These are phyloP conservation scores for Suillus subluteus DNA, from an alignment of 768 basidiomycete species.

Conservation along the genomic window DNA sequence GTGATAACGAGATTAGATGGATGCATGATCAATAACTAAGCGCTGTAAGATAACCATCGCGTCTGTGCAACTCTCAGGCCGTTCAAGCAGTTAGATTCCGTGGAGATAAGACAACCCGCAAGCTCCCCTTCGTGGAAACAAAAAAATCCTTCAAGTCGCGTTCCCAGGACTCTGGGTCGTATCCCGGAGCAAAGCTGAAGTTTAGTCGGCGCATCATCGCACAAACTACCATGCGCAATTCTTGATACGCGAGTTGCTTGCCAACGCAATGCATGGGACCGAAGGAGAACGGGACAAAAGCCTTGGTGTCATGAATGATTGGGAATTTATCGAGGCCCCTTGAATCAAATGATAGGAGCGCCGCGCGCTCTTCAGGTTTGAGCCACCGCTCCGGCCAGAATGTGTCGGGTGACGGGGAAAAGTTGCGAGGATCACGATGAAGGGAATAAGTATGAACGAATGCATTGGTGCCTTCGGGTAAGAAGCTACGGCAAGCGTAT, in stretches of 20 bases:
- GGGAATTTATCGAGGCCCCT: slow-evolving; percentile 29
- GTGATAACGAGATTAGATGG: slow-evolving; percentile 16
- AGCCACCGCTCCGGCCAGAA: slow-evolving; percentile 54
- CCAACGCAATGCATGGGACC: slow-evolving; percentile 51
- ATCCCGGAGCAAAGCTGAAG: slow-evolving; percentile 43
- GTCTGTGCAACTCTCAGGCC: slow-evolving; percentile 14
- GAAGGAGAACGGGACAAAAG: slow-evolving; percentile 49
- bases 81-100: slow-evolving; percentile 26
- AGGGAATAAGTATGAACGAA: slow-evolving; percentile 47
- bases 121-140: slow-evolving; percentile 37
- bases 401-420: slow-evolving; percentile 45
- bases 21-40: slow-evolving; percentile 25
- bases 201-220: slow-evolving; percentile 45
- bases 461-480: slow-evolving; percentile 48
- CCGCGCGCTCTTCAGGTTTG: slow-evolving; percentile 28
- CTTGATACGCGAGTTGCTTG: slow-evolving; percentile 45
- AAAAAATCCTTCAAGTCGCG: slow-evolving; percentile 42
- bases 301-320: slow-evolving; percentile 38
- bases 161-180: slow-evolving; percentile 37
- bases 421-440: slow-evolving; percentile 50
- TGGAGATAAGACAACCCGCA: slow-evolving; percentile 40
- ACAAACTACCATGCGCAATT: slow-evolving; percentile 44
- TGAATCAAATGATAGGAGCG: slow-evolving; percentile 29
- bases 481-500: slow-evolving; percentile 33
- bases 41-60: slow-evolving; percentile 27